Evolutionary conservation across 176 grass and related monocot species (phyloP).

Genomic region (Phoenix roebelenii): DNA sequence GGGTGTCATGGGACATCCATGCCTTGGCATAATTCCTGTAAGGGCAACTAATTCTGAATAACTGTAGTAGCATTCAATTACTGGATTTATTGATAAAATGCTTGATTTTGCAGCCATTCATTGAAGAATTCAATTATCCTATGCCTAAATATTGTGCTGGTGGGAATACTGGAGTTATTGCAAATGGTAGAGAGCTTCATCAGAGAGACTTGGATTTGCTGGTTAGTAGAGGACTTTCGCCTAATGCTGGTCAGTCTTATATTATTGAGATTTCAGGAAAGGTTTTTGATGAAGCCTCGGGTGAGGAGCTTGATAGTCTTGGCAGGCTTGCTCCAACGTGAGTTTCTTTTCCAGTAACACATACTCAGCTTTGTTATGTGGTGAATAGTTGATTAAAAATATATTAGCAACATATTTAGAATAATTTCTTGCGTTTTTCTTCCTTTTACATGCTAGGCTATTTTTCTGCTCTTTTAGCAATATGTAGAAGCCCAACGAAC

Average conservation of each 20-base stretch:
- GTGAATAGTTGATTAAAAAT: not conserved
- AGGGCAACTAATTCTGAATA: conserved; percentile 22
- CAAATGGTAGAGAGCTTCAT: conserved; percentile 92
- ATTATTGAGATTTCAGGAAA: conserved; percentile 71
- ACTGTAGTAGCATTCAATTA: conserved; percentile 9
- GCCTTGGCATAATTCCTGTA: conserved; percentile 96
- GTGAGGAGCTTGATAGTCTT: conserved; percentile 52
- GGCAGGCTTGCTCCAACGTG: conserved; percentile 99
- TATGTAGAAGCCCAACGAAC: too few relatives aligned
- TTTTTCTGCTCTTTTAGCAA: too few relatives aligned
- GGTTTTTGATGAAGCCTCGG: conserved; percentile 52
- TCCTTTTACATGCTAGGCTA: not conserved
- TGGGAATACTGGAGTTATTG: conserved; percentile 66
- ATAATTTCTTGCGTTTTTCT: not conserved
- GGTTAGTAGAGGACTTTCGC: conserved; percentile 63
- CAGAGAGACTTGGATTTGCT: conserved; percentile 71
- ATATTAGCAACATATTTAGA: too few relatives aligned
- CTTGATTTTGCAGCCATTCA: conserved; percentile 46
- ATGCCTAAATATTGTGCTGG: conserved; percentile 55
- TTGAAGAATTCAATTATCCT: conserved; percentile 83
- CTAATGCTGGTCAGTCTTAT: conserved; percentile 47
- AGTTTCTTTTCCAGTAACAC: conserved; percentile 25
- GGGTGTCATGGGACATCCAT: conserved; percentile 88
- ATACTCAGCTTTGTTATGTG: not conserved
- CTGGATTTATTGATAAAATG: not conserved